These are phyloP conservation scores for Diaporthe sp. DNA, from an alignment of 2,329 filamentous ascomycete species.

Conservation along the genomic window DNA sequence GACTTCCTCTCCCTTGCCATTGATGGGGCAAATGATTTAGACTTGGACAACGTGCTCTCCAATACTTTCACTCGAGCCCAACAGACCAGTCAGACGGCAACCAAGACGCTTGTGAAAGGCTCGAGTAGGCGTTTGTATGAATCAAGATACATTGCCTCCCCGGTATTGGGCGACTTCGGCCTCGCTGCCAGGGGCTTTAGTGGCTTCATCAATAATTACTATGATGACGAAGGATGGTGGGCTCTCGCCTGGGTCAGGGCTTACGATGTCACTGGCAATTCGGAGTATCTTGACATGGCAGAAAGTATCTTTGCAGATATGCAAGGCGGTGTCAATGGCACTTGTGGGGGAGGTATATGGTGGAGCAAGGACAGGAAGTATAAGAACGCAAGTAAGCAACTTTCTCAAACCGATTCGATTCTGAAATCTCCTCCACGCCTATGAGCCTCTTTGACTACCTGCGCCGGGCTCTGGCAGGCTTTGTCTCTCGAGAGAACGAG, in stretches of 20 bases:
- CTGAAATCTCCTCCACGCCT: not conserved
- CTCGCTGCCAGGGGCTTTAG: slow-evolving; percentile 53
- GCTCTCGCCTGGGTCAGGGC: slow-evolving; percentile 69
- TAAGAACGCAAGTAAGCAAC: slow-evolving; percentile 58
- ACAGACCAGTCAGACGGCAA: slow-evolving; percentile 52
- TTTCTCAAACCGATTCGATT: not conserved
- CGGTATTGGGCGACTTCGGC: slow-evolving; percentile 41
- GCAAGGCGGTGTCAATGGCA: slow-evolving; percentile 59
- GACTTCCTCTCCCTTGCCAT: slow-evolving; percentile 62
- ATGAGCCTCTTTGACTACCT: not conserved
- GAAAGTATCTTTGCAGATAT: slow-evolving; percentile 69
- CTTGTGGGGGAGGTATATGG: slow-evolving; percentile 68
- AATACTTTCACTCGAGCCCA: slow-evolving; percentile 64
- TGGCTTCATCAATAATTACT: slow-evolving; percentile 68
- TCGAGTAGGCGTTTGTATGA: slow-evolving; percentile 53
- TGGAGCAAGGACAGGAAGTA: slow-evolving; percentile 67
- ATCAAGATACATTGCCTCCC: slow-evolving; percentile 54
- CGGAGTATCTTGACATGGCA: slow-evolving; percentile 65
- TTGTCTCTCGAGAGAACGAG: not conserved
- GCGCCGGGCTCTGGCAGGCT: no score
- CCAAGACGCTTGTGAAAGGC: slow-evolving; percentile 52
- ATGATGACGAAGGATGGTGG: slow-evolving; percentile 77
- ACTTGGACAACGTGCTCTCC: slow-evolving; percentile 56
- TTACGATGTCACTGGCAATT: slow-evolving; percentile 64
- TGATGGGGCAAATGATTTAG: slow-evolving; percentile 53